A percentile compares a stretch with the other conserved stretches of the same genome.
These are phyloP conservation scores for Leccinum boreale DNA, from an alignment of 768 basidiomycete genomes.

Conservation along the genomic window DNA sequence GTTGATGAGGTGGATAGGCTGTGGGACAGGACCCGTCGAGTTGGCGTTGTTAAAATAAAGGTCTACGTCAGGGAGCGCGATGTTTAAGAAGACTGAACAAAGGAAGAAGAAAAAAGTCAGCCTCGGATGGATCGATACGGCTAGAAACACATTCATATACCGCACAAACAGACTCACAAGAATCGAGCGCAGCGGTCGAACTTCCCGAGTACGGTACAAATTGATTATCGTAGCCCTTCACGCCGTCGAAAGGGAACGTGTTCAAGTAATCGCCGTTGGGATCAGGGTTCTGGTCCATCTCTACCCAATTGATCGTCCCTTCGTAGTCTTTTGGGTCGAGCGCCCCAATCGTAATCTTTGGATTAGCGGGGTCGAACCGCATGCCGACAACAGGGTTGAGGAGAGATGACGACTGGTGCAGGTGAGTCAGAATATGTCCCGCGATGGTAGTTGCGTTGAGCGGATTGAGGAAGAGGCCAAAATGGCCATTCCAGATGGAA, in stretches of 20 bases:
- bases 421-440: slow-evolving; percentile 15
- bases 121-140: background rate
- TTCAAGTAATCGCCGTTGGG: slow-evolving; percentile 16
- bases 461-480: slow-evolving; percentile 26
- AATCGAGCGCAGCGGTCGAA: slow-evolving; percentile 23
- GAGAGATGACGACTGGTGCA: slow-evolving; percentile 21
- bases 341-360: slow-evolving; percentile 31
- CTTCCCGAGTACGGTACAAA: slow-evolving; percentile 18
- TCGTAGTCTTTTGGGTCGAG: slow-evolving; percentile 31
- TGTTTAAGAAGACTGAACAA: slow-evolving; percentile 11
- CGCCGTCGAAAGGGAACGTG: slow-evolving; percentile 23
- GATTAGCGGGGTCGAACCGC: slow-evolving; percentile 28
- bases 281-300: slow-evolving; percentile 18
- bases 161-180: slow-evolving; percentile 14
- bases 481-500: slow-evolving; percentile 18
- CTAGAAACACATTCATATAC: background rate
- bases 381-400: slow-evolving; percentile 32
- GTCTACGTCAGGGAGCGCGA: slow-evolving; percentile 17
- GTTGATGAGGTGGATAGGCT: background rate
- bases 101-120: background rate
- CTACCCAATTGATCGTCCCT: slow-evolving; percentile 30
- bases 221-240: slow-evolving; percentile 29
- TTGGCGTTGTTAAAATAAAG: slow-evolving; percentile 17
- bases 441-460: slow-evolving; percentile 11
- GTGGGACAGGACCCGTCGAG: slow-evolving; percentile 24